A percentile compares a stretch with the other conserved stretches of the same genome.
Evolutionary conservation across 2,329 filamentous ascomycete species (phyloP).

Genomic region (Penicillium sp.): DNA sequence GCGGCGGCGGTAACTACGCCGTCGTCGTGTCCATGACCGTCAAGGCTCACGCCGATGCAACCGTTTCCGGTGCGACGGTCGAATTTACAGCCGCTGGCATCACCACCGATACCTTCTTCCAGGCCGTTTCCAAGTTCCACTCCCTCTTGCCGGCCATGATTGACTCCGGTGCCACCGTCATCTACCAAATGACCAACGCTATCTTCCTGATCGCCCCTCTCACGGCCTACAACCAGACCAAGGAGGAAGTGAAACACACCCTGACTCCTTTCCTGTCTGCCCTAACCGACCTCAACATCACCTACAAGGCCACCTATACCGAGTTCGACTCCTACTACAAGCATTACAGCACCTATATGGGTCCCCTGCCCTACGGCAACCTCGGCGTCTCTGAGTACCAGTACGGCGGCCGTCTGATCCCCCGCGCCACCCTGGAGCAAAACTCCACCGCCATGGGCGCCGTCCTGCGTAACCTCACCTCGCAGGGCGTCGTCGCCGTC

Average conservation of each 20-base stretch:
- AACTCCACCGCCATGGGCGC: constrained; percentile 30
- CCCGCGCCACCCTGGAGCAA: constrained; percentile 31
- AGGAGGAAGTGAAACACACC: constrained; percentile 45
- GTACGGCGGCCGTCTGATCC: constrained; percentile 37
- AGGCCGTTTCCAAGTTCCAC: constrained; percentile 51
- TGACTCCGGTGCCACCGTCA: constrained; percentile 50
- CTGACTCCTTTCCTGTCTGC: constrained; percentile 45
- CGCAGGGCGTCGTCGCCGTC: constrained; percentile 35
- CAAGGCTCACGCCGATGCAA: constrained; percentile 49
- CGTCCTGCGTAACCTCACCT: constrained; percentile 36
- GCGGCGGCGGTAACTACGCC: constrained; percentile 57
- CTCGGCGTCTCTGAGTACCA: constrained; percentile 26
- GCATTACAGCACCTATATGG: constrained; percentile 35
- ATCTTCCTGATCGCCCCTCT: constrained; percentile 49
- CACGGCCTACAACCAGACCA: constrained; percentile 50
- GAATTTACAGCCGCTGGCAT: constrained; percentile 38
- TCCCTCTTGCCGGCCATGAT: constrained; percentile 51
- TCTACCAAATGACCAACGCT: constrained; percentile 52
- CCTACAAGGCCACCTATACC: constrained; percentile 29
- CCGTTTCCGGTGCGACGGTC: constrained; percentile 46
- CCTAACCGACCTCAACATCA: constrained; percentile 40
- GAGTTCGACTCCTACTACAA: constrained; percentile 36
- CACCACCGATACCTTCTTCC: constrained; percentile 50
- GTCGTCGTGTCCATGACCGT: constrained; percentile 57
- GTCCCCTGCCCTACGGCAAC: constrained; percentile 29